Conservation (phyloP, 345 rosid species). For the Melaleuca alternifolia region DNA sequence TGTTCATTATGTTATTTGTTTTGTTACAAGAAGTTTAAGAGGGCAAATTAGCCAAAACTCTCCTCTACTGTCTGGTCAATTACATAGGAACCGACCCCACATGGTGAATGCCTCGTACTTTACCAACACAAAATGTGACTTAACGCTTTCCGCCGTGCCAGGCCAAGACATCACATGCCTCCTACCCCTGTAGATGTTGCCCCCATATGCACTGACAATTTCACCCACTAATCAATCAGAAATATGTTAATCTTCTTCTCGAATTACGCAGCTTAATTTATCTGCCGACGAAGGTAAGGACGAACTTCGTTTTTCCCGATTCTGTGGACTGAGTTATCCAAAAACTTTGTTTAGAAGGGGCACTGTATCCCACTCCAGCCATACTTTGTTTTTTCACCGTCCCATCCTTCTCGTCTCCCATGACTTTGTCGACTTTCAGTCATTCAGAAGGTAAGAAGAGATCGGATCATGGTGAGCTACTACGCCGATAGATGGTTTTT, state of each 20-base stretch:
- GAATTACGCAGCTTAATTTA: background rate
- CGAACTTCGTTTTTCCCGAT: background rate
- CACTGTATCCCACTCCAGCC: background rate
- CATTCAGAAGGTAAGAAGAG: background rate
- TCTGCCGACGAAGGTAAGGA: background rate
- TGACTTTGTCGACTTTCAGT: background rate
- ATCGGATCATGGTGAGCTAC: background rate
- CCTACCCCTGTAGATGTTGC: background rate
- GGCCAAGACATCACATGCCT: background rate
- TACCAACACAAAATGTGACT: background rate
- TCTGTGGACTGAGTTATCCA: background rate
- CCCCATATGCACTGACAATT: background rate
- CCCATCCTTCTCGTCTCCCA: background rate
- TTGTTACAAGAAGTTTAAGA: background rate
- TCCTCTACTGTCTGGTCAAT: background rate
- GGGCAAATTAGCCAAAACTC: background rate
- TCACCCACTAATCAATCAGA: background rate
- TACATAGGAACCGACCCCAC: background rate
- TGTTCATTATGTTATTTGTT: background rate
- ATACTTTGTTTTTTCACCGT: background rate
- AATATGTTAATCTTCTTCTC: background rate
- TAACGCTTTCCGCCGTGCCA: background rate
- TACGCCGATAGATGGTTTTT: background rate
- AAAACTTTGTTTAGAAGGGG: background rate
- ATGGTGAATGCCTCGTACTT: background rate